Conservation (phyloP, 2,329 filamentous ascomycete genomes). For the Chaetomium olivaceum region DNA sequence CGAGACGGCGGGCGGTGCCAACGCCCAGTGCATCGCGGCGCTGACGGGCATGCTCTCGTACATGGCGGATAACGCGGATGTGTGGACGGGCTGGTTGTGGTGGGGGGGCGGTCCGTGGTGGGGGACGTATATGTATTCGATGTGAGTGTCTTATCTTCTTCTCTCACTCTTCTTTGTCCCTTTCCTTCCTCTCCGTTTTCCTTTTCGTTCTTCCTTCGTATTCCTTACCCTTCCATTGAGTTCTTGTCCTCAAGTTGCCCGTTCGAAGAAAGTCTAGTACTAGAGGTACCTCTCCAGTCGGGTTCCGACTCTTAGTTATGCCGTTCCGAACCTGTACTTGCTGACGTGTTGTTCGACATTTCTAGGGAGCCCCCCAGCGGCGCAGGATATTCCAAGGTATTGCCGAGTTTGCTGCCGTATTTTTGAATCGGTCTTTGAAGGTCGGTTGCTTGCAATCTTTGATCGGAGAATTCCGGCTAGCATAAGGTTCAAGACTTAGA, state of each 20-base stretch:
- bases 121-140: conserved; percentile 43
- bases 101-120: conserved; percentile 63
- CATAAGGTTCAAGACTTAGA: no score
- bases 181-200: background rate
- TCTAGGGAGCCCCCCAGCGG: conserved; percentile 49
- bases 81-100: conserved; percentile 59
- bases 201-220: background rate
- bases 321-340: background rate
- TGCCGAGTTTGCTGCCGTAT: conserved; percentile 30
- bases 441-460: no score
- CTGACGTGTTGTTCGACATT: conserved; percentile 39
- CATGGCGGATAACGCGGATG: conserved; percentile 54
- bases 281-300: no score
- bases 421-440: conserved; percentile 17
- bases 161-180: conserved; percentile 1
- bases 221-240: no score
- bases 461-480: no score
- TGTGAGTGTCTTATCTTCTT: no score
- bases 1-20: conserved; percentile 56
- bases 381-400: conserved; percentile 41
- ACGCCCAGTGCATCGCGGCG: conserved; percentile 51
- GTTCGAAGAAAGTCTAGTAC: no score
- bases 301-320: no score
- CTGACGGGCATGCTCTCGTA: conserved; percentile 53
- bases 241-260: background rate